Base-by-base conservation (phyloP, 2,329 filamentous ascomycete species). In the Pseudocercospora vitis region DNA sequence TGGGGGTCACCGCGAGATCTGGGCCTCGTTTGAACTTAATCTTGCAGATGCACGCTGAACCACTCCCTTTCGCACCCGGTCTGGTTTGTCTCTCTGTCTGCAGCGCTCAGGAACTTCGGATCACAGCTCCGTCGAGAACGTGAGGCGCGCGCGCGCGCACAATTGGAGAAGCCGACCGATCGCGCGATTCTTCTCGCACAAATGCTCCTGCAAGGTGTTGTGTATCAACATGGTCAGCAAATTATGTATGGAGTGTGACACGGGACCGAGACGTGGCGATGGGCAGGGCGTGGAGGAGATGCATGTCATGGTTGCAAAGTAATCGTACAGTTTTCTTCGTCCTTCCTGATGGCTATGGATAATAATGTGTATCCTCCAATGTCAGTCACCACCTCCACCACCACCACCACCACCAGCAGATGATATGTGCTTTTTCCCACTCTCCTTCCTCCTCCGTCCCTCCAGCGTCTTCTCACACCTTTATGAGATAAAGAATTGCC, bases 301-400 rank as follows among this genome's bases (percentile, higher is more conserved):
- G 26, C 26, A 7, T 29, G 26, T 11, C 6, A 29, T 6, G 6
- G n/a, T 24, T 12, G 37, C 12, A 24, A 12, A 42, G 24, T 42
- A 42, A 42, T 42, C 21, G 19, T 42, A 42, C 37, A 42, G 37
- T 42, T 42, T 11, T n/a, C n/a, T n/a, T n/a, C n/a, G n/a, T 37
- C 33, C 33, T 37, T 18, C 19, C 32, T 16, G 16, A 18, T 42
- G 37, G 12, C 37, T 42, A 42, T 42, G 37, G 21, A 42, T 42
- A 29, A 29, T 11, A 29, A 29, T 11, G 11, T 29, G 11, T n/a
- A n/a, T 21, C 37, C 19, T 11, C 37, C 35, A 24, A 11, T 19
- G 11, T 42, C 16, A 18, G 12, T n/a, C n/a, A n/a, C n/a, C n/a
- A n/a, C n/a, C n/a, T n/a, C n/a, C 45, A 14, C 23, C n/a, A n/a